Evolutionary conservation across 1,284 basidiomycete genomes (phyloP).

Genomic region (Quambalaria eucalypti): DNA sequence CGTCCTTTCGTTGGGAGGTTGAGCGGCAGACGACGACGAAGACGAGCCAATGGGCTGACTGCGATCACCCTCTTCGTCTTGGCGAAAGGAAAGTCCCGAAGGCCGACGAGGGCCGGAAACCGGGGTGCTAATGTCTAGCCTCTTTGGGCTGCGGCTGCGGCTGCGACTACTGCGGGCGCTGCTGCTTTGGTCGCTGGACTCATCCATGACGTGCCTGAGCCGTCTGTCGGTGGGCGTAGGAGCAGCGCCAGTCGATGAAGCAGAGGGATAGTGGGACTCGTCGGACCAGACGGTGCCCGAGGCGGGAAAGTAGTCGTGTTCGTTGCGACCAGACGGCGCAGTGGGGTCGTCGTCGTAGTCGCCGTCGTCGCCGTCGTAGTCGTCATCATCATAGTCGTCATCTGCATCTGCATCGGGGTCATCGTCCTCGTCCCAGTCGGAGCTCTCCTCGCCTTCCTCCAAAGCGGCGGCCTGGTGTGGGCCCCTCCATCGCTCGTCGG

Average conservation of each 20-base stretch:
- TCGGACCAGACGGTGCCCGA: not conserved
- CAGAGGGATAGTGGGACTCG: slow-evolving; percentile 7
- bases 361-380: slow-evolving; percentile 20
- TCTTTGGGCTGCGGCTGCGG: slow-evolving; percentile 27
- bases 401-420: not conserved
- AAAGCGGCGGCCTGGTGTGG: slow-evolving; percentile 25
- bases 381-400: not conserved
- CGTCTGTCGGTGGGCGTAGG: not conserved
- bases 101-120: slow-evolving; percentile 4
- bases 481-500: slow-evolving; percentile 37
- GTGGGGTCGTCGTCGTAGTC: slow-evolving; percentile 14
- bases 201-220: not conserved
- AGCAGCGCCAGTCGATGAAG: not conserved
- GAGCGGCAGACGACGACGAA: not conserved
- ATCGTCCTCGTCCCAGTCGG: slow-evolving; percentile 21
- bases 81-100: not conserved
- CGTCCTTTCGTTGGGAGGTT: not conserved
- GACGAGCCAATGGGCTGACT: too few relatives aligned
- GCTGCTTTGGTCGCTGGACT: slow-evolving; percentile 10
- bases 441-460: slow-evolving; percentile 23
- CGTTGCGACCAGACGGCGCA: not conserved
- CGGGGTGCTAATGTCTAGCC: slow-evolving; percentile 12
- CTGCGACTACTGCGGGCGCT: slow-evolving; percentile 10
- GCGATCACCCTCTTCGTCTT: not conserved
- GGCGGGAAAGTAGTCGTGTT: not conserved